Evolutionary conservation across 1,284 basidiomycete species (phyloP), one percentile per base, ranked within the genome.

Genomic region (Ustilago curta): DNA sequence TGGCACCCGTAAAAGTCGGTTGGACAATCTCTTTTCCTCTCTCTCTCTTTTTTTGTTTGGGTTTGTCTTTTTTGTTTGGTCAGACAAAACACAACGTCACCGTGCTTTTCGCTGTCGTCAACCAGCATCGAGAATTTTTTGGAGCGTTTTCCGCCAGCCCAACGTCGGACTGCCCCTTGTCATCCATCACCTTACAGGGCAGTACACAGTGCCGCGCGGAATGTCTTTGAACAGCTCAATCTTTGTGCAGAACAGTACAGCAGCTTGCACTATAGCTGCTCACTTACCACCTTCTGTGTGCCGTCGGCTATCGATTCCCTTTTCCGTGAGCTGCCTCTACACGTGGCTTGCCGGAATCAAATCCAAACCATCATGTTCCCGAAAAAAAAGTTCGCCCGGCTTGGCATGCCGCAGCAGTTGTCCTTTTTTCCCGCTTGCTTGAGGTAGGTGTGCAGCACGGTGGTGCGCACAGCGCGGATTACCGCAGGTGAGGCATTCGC

Each of bases 321-420:
- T 47, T 23, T 19, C 1, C 31, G 4, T 8, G 19, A 14, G 27
- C 16, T 6, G 11, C 21, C 8, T 35, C 19, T 12, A 51, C 64
- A 66, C 58, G 57, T 66, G 64, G n/a, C n/a, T n/a, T n/a, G 64
- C 31, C 19, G 27, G 32, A 21, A 50, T 9, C 8, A 4, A 39
- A 29, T 25, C 25, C 25, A n/a, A n/a, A n/a, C n/a, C n/a, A n/a
- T n/a, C n/a, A n/a, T 29, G 8, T 29, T 35, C 25, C 18, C 4
- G 29, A 31, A 31, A 35, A 12, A 35, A 43, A 48, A 51, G 48
- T 45, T 40, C 52, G 43, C 37, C 35, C 29, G 51, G 45, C 64
- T 52, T 48, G 58, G 64, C 58, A 27, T 52, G 57, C 64, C 59
- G 66, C 66, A 54, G 65, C 65, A 68, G n/a, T n/a, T n/a, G n/a